Evolutionary conservation across 139 green algal species (phyloP).

Genomic region (Coelastrella sp.): DNA sequence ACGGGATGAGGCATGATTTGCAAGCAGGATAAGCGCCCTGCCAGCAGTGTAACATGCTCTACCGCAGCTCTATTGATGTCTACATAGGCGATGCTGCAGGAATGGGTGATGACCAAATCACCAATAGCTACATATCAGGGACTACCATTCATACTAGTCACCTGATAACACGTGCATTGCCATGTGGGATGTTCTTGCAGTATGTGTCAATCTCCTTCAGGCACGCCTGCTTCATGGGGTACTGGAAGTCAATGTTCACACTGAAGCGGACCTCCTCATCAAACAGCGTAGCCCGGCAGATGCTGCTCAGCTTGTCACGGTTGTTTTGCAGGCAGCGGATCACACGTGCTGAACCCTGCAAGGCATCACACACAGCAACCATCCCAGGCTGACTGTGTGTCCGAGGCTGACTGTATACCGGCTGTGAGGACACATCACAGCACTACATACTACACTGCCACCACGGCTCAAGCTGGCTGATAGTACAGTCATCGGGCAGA

Average conservation of each 20-base stretch:
- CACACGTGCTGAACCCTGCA: conserved; percentile 84
- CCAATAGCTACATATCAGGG: too few relatives aligned
- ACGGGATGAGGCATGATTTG: too few relatives aligned
- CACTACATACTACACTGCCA: too few relatives aligned
- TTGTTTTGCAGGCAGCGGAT: conserved; percentile 86
- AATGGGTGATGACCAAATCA: neutral
- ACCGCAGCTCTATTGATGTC: too few relatives aligned
- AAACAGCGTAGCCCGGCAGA: conserved; percentile 83
- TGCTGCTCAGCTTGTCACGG: conserved; percentile 71
- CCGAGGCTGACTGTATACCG: too few relatives aligned
- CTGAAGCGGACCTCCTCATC: conserved; percentile 72
- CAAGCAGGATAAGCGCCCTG: too few relatives aligned
- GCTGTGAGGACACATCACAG: too few relatives aligned
- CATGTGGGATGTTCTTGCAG: conserved; percentile 83
- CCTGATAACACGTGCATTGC: conserved; percentile 83
- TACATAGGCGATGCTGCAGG: neutral
- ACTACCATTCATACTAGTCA: too few relatives aligned
- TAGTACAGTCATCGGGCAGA: too few relatives aligned
- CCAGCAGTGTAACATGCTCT: too few relatives aligned
- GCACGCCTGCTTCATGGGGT: conserved; percentile 85
- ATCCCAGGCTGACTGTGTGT: too few relatives aligned
- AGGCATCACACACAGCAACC: neutral
- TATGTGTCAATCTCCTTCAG: conserved; percentile 76
- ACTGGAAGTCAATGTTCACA: conserved; percentile 88
- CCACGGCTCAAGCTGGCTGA: too few relatives aligned